Percentiles rank a stretch among this genome's conserved stretches.
These are phyloP conservation scores for Talaromyces sp. DNA, from an alignment of 2,329 filamentous ascomycete genomes.

Conservation along the genomic window DNA sequence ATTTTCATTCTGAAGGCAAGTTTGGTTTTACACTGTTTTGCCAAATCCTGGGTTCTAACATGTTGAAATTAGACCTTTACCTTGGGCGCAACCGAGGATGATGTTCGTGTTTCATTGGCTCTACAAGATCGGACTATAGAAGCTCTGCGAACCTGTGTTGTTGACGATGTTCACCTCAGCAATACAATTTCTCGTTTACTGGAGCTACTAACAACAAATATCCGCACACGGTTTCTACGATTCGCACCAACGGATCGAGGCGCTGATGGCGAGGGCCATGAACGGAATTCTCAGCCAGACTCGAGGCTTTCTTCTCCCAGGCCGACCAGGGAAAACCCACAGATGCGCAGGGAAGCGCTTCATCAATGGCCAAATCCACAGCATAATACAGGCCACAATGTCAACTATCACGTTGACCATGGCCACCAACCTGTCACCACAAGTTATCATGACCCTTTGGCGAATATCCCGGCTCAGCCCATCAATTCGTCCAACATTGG, in stretches of 20 bases:
- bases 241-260: constrained; percentile 49
- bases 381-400: neutral
- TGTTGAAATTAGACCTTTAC: constrained; percentile 48
- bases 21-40: neutral
- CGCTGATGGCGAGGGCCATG: constrained; percentile 30
- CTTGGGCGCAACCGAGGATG: constrained; percentile 56
- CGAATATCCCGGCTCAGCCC: constrained; percentile 38
- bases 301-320: constrained; percentile 33
- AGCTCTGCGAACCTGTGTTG: constrained; percentile 54
- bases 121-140: constrained; percentile 55
- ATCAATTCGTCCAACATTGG: constrained; percentile 41
- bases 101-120: constrained; percentile 53
- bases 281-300: constrained; percentile 28
- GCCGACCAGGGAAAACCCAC: constrained; percentile 20
- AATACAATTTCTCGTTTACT: constrained; percentile 58
- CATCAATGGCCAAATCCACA: constrained; percentile 7
- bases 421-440: constrained; percentile 11
- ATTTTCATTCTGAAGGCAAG: constrained; percentile 58
- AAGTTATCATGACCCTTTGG: constrained; percentile 32
- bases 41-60: constrained; percentile 9
- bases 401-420: constrained; percentile 7
- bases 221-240: constrained; percentile 53
- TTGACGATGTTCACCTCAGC: constrained; percentile 61
- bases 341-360: constrained; percentile 14
- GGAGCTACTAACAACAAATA: constrained; percentile 52